Base-by-base conservation (phyloP, 257 asterid species). In the Rehmannia glutinosa region DNA sequence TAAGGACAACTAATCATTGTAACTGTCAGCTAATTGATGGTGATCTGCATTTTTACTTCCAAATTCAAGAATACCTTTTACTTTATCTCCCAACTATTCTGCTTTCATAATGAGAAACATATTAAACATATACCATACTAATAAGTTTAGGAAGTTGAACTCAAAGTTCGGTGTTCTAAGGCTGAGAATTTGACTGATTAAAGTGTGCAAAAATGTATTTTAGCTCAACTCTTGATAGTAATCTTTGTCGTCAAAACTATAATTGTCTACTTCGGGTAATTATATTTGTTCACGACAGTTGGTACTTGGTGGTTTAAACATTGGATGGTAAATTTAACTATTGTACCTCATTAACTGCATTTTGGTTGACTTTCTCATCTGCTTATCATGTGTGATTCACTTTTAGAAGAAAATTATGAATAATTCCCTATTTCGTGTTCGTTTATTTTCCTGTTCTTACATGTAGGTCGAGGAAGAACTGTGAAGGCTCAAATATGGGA, bases 401-500 rank as follows among this genome's bases (percentile, higher is more conserved):
- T 41, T 43, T 21, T 24, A 56, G 42, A 51, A 28, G 49, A 62
- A 38, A 63, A 12, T 13, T 30, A 27, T 0, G 23, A 47, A 49
- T 57, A 25, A 30, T 75, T 39, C 15, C n/a, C 43, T 55, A 10
- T 21, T 50, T 19, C 15, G 20, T 77, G 41, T 39, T 68, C 8
- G 8, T 52, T 42, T 72, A 8, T 35, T 41, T 36, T 61, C 38
- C 42, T 35, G 11, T 65, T 35, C 39, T 19, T 66, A 20, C 58
- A 16, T 67, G 6, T 59, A 87, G 91, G 96, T 92, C n/a, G 98
- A 92, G 80, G 97, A 90, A 84, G 91, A 81, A 90, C 95, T 1
- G 79, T 92, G 59, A 92, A 92, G 82, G 91, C 98, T 76, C 98
- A 92, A 73, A 92, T 92, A 53, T 92, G 98, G 98, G 98, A 92